These are phyloP conservation scores for Monilinia vaccinii-corymbosi DNA, from an alignment of 2,329 filamentous ascomycete genomes.

Conservation along the genomic window DNA sequence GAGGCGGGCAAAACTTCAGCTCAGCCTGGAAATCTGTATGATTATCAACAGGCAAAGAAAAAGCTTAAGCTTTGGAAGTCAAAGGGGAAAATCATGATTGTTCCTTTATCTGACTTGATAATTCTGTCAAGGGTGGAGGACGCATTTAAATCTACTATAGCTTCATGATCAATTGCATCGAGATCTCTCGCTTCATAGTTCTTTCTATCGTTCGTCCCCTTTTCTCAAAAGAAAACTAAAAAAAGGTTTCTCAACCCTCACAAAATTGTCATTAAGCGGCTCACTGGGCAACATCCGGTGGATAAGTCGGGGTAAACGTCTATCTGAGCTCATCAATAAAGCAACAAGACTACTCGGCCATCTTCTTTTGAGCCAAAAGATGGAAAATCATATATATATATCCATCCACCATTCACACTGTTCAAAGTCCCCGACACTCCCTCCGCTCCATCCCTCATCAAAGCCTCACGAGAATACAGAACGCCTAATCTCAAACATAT, in stretches of 20 bases:
- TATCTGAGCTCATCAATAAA: too few relatives aligned
- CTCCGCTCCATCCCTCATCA: neutral
- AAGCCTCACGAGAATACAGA: neutral
- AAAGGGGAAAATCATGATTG: neutral
- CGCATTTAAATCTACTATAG: neutral
- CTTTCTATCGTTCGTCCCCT: neutral
- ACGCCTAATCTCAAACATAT: neutral
- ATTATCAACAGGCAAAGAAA: neutral
- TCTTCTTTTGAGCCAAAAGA: neutral
- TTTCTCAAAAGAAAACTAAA: neutral
- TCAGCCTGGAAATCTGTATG: constrained; percentile 1
- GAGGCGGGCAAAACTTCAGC: constrained; percentile 1
- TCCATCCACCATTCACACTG: neutral
- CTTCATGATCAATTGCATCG: neutral
- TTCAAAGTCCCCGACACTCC: neutral
- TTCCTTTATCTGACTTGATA: neutral
- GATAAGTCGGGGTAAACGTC: too few relatives aligned
- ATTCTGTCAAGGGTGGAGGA: neutral
- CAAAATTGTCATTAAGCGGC: neutral
- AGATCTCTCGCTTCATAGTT: neutral
- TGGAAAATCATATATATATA: neutral
- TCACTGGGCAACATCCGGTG: neutral
- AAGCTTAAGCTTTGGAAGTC: neutral
- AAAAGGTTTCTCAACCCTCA: neutral
- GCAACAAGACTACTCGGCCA: neutral